phyloP scores from a whole-genome alignment of 768 basidiomycete genomes.

The Floccularia luteovirens region DNA sequence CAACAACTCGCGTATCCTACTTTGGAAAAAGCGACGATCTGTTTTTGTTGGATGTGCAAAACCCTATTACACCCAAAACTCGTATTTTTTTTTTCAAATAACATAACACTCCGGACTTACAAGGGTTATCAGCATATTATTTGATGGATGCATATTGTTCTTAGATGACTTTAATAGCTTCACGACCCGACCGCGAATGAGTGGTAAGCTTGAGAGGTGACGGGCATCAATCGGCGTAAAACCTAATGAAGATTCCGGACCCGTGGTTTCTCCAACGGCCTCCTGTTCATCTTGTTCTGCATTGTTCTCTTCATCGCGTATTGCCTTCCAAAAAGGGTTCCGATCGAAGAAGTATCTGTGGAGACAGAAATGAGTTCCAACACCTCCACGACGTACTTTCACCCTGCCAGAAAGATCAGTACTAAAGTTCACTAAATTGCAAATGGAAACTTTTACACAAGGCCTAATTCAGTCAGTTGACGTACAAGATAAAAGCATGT shows the following conservation, averaged over 20 bases:
- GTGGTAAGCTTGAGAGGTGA: conserved; percentile 66
- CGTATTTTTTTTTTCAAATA: conserved; percentile 2
- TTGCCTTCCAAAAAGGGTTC: conserved; percentile 68
- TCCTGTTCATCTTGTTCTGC: conserved; percentile 28
- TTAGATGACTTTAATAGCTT: conserved; percentile 66
- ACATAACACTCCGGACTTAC: conserved; percentile 33
- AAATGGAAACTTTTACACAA: conserved; percentile 45
- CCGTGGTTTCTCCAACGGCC: too few species aligned
- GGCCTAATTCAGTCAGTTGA: conserved; percentile 63
- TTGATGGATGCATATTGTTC: conserved; percentile 63
- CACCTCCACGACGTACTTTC: conserved; percentile 72
- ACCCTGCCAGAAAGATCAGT: conserved; percentile 30
- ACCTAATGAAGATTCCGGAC: conserved; percentile 28
- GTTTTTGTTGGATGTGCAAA: conserved; percentile 68
- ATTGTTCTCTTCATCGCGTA: conserved; percentile 56
- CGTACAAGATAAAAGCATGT: conserved; percentile 83
- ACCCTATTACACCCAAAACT: conserved; percentile 50
- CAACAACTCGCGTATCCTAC: conserved; percentile 64
- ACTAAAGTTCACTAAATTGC: background rate
- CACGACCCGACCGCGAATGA: conserved; percentile 64
- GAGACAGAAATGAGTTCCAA: conserved; percentile 71
- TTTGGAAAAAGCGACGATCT: conserved; percentile 79
- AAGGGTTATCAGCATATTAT: conserved; percentile 70
- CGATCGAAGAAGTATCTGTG: conserved; percentile 81
- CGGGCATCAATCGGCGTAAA: conserved; percentile 75